These are phyloP conservation scores for Barnettozyma siamensis DNA, from an alignment of 805 yeast genomes.

Conservation along the genomic window DNA sequence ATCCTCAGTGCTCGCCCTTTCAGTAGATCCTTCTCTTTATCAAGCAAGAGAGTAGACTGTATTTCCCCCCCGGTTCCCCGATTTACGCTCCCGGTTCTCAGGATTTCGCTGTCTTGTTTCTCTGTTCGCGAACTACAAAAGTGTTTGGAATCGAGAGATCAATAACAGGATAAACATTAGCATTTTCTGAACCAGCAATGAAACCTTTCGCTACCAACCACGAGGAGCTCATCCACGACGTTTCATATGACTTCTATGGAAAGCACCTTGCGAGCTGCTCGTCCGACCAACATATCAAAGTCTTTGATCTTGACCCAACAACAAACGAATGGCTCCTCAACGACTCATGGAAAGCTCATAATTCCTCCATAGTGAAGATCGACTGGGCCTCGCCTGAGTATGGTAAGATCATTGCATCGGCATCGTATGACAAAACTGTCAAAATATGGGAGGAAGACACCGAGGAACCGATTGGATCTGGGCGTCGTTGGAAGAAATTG, in stretches of 20 bases:
- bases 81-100: too few relatives aligned
- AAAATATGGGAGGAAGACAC: slow-evolving; percentile 88
- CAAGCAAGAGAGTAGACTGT: too few relatives aligned
- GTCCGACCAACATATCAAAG: slow-evolving; percentile 88
- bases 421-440: slow-evolving; percentile 85
- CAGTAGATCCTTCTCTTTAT: too few relatives aligned
- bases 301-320: slow-evolving; percentile 67
- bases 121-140: too few relatives aligned
- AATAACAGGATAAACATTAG: too few relatives aligned
- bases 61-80: too few relatives aligned
- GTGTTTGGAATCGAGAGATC: too few relatives aligned
- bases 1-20: too few relatives aligned
- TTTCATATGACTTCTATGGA: slow-evolving; percentile 90
- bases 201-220: slow-evolving; percentile 86
- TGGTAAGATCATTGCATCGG: slow-evolving; percentile 80
- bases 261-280: slow-evolving; percentile 90
- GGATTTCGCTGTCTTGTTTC: too few relatives aligned
- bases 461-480: slow-evolving; percentile 70
- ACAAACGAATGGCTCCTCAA: slow-evolving; percentile 75
- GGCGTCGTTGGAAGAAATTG: slow-evolving; percentile 74
- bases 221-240: slow-evolving; percentile 87
- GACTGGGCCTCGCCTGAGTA: slow-evolving; percentile 95
- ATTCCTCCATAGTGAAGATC: slow-evolving; percentile 73
- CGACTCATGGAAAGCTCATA: slow-evolving; percentile 96
- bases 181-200: too few relatives aligned